Base-by-base conservation (phyloP, 306 rosid species). In the Fragaria vesca region DNA sequence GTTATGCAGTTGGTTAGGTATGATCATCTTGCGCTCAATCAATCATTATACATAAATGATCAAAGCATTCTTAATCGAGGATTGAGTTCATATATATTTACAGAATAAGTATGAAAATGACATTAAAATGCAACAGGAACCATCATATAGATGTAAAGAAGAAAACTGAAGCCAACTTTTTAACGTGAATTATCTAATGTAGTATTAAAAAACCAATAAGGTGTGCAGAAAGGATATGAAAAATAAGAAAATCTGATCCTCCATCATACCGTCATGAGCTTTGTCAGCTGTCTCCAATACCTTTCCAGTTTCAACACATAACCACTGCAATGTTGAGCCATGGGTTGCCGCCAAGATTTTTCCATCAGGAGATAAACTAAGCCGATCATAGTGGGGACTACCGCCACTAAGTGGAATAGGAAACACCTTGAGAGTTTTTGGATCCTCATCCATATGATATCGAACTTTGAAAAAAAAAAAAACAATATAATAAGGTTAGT, bases 221-320 rank as follows among this genome's bases (percentile, higher is more conserved):
- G 57, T 6, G 45, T 32, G 45, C 43, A 13, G 47, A 54, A 50
- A 81, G 4, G 28, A 73, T 36, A 74, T 32, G 12, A 32, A 42
- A 24, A 38, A 77, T 17, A 51, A 73, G 38, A 69, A 7, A 4
- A 16, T 30, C 36, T 36, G 51, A 73, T 24, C 36, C 69, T 77
- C 71, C 63, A 61, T 66, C 78, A 77, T 93, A 96, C 99, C 89
- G 21, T 96, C 99, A 69, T 96, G 99, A 70, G 96, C 92, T 78
- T 90, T 96, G 66, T 96, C 98, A 84, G 98, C 99, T 26, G 96
- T 90, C 83, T 96, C 98, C 84, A 96, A 81, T 83, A 96, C 91
- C 85, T 77, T 82, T 79, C 97, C 99, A 57, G 94, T 88, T 83
- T 93, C 98, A 75, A 77, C 87, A 82, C 83, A 87, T 80, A 96